Evolutionary conservation across 306 rosid genomes (phyloP).

Genomic region (Pyrus pyrifolia): DNA sequence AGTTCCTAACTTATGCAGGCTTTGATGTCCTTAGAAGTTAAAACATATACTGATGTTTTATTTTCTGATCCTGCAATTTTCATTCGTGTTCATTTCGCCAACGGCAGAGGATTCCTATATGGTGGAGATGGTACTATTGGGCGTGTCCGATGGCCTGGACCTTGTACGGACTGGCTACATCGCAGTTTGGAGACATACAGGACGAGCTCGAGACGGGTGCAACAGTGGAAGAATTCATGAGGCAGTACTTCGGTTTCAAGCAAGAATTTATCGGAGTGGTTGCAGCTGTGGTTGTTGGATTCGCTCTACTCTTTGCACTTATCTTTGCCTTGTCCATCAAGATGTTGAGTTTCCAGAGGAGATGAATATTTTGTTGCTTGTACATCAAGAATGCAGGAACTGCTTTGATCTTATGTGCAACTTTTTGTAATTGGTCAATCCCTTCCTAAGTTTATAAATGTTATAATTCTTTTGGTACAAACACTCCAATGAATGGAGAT

Average conservation of each 20-base stretch:
- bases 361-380: neutral
- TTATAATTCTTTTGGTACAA: neutral
- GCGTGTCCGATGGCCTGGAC: conserved; percentile 49
- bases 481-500: too few relatives aligned
- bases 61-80: neutral
- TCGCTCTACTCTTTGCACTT: conserved; percentile 7
- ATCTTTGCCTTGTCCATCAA: conserved; percentile 13
- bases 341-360: conserved; percentile 8
- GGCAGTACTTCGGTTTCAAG: conserved; percentile 9
- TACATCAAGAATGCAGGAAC: neutral
- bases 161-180: conserved; percentile 51
- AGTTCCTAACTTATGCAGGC: neutral
- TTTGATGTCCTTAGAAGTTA: neutral
- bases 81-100: neutral
- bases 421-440: neutral
- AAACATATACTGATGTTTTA: neutral
- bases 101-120: conserved; percentile 43
- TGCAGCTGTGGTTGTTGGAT: conserved; percentile 7
- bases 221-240: conserved; percentile 12
- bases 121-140: conserved; percentile 67
- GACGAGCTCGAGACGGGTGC: neutral
- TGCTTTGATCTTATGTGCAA: neutral
- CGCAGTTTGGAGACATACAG: conserved; percentile 49
- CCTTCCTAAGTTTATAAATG: neutral
- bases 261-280: conserved; percentile 14